Conservation (phyloP, 305 asterid species). For the Ilex paraguariensis region DNA sequence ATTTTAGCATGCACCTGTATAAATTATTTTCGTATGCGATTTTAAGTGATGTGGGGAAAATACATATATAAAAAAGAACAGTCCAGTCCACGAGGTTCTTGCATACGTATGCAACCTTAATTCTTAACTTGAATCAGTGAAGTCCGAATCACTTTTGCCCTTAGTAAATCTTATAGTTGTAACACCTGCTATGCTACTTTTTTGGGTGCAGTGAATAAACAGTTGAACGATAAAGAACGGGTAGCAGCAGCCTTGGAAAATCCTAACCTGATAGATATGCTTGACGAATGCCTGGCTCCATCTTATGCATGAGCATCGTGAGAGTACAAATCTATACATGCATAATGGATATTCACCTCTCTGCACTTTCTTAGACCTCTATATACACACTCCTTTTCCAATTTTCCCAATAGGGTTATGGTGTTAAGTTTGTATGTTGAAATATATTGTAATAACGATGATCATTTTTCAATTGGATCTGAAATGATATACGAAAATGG, state of each 20-base stretch:
- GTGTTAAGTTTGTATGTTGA: too few species aligned
- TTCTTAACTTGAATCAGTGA: too few species aligned
- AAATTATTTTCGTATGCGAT: not conserved
- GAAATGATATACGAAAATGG: too few species aligned
- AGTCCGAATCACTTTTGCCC: too few species aligned
- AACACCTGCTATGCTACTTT: not conserved
- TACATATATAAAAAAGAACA: not conserved
- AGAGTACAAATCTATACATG: not conserved
- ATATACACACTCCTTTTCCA: too few species aligned
- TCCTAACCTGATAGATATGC: slow-evolving; percentile 68
- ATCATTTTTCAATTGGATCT: too few species aligned
- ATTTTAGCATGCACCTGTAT: too few species aligned
- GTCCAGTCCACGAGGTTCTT: not conserved
- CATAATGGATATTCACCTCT: too few species aligned
- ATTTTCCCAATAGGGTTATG: too few species aligned
- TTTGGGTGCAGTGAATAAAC: slow-evolving; percentile 68
- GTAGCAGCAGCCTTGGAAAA: slow-evolving; percentile 95
- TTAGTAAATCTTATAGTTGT: not conserved
- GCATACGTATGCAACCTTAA: not conserved
- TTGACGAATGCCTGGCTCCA: slow-evolving; percentile 85
- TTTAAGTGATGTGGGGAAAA: not conserved
- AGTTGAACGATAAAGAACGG: slow-evolving; percentile 92
- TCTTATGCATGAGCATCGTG: slow-evolving; percentile 32
- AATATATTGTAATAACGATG: too few species aligned
- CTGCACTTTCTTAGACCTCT: too few species aligned